phyloP scores from a whole-genome alignment of 2,329 filamentous ascomycete species.

The Dothideomycetidae sp. region DNA sequence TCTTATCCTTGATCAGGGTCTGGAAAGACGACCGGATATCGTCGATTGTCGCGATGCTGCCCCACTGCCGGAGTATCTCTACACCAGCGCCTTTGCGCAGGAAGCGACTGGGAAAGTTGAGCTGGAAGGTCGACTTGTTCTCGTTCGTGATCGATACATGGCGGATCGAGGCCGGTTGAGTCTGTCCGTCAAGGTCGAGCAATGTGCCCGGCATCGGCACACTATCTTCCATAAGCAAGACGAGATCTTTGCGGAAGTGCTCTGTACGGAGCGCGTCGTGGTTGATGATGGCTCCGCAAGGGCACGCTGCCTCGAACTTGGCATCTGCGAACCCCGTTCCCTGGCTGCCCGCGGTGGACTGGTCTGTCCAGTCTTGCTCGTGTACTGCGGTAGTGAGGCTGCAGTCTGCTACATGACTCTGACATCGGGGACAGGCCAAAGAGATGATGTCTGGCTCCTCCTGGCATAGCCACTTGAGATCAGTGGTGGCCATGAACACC shows the following conservation, averaged over 20 bases:
- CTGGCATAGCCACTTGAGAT: constrained; percentile 45
- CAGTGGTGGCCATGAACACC: constrained; percentile 36
- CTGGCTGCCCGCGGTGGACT: constrained; percentile 13
- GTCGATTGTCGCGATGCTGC: constrained; percentile 29
- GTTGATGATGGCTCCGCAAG: constrained; percentile 38
- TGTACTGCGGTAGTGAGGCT: not conserved
- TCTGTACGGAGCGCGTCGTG: constrained; percentile 46
- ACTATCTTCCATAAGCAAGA: constrained; percentile 31
- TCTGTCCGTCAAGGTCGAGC: constrained; percentile 39
- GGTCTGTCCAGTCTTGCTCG: not conserved
- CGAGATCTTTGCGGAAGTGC: constrained; percentile 47
- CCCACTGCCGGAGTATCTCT: constrained; percentile 20
- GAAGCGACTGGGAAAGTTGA: constrained; percentile 31
- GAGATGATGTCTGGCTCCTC: constrained; percentile 36
- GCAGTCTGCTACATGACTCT: constrained; percentile 10
- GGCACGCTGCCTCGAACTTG: constrained; percentile 38
- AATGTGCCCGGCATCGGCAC: constrained; percentile 55
- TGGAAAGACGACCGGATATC: constrained; percentile 40
- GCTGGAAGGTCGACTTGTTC: constrained; percentile 13
- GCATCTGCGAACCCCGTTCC: constrained; percentile 49
- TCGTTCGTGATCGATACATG: constrained; percentile 18
- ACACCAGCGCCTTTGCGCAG: constrained; percentile 31
- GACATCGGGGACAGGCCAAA: constrained; percentile 44
- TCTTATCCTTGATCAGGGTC: constrained; percentile 26
- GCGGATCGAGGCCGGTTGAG: constrained; percentile 30